phyloP scores from a whole-genome alignment of 176 grass and related monocot species.

The Bromus sterilis region DNA sequence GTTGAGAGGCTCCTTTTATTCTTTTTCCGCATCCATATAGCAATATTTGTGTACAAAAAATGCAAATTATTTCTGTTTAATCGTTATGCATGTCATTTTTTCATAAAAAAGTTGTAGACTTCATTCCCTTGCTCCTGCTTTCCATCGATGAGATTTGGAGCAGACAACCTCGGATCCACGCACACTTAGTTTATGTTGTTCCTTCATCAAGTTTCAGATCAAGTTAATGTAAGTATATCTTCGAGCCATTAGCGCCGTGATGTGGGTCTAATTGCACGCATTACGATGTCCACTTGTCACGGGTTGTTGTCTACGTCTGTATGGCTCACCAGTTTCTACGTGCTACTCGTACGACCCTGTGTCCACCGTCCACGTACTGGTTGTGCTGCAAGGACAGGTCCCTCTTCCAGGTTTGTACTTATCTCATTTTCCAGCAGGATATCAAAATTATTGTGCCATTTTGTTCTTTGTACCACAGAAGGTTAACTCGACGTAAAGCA shows the following conservation, averaged over 20 bases:
- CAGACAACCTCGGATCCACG: not conserved
- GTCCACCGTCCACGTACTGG: not conserved
- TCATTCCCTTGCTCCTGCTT: not conserved
- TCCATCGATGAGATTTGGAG: not conserved
- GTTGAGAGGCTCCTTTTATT: no score
- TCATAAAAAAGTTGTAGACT: no score
- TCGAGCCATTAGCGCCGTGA: constrained; percentile 23
- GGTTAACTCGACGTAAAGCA: not conserved
- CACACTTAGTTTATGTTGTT: not conserved
- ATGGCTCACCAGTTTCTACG: not conserved
- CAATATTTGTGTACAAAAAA: no score
- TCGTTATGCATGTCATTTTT: no score
- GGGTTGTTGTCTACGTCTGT: not conserved
- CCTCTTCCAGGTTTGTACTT: not conserved
- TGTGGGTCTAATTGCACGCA: not conserved
- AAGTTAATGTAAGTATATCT: not conserved
- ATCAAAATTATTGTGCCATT: not conserved
- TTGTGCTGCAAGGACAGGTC: not conserved
- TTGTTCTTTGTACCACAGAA: not conserved
- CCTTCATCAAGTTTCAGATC: not conserved
- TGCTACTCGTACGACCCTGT: not conserved
- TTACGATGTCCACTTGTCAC: not conserved
- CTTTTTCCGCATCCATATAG: not conserved
- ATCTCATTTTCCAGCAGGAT: not conserved
- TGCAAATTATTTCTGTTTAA: no score